Evolutionary conservation across 2,329 filamentous ascomycete species (phyloP), one percentile per base, ranked within the genome.

Genomic region (Ophiostoma tasmaniense): DNA sequence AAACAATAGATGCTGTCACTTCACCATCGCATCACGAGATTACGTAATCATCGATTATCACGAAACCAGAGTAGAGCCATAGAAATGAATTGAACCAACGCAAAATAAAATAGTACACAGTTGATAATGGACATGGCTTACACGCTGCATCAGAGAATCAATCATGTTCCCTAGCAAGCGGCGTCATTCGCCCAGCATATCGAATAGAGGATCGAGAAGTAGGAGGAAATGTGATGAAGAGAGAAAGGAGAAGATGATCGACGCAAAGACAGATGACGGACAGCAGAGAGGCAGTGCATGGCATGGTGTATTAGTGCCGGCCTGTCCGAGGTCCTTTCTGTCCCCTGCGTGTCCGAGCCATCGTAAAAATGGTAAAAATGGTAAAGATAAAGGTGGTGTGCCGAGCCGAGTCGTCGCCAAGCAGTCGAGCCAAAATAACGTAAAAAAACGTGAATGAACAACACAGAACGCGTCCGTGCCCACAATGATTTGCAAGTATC

Each of bases 71-170:
- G 22, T 33, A 61, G 30, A 37, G 35, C 5, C 17, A 22, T 62
- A 35, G 11, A 37, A 35, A 39, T 37, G 17, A 64, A 37, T 64
- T 22, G 33, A 64, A 64, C 30, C 17, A 64, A 37, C 20, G 33
- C 17, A 39, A 61, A 7, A 61, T n/a, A 64, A 62, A 64, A 64
- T 64, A 11, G 61, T 64, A 64, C 61, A 64, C 10, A 22, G 33
- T 20, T 33, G 10, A 37, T 37, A 8, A 37, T 22, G 33, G 33
- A 64, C 59, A 64, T 64, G 20, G 30, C 61, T 33, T 37, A 33
- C 61, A 33, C 35, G 61, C 61, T 64, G 20, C 30, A 64, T 61
- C 14, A 37, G 61, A 64, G 8, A 22, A 35, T 37, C 30, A 33
- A 6, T 33, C 8, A 20, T 22, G 30, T 62, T 13, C 33, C 37